A percentile compares a stretch with the other conserved stretches of the same genome.
Evolutionary conservation across 2,329 filamentous ascomycete species (phyloP).

Genomic region (Nothophoma quercina): DNA sequence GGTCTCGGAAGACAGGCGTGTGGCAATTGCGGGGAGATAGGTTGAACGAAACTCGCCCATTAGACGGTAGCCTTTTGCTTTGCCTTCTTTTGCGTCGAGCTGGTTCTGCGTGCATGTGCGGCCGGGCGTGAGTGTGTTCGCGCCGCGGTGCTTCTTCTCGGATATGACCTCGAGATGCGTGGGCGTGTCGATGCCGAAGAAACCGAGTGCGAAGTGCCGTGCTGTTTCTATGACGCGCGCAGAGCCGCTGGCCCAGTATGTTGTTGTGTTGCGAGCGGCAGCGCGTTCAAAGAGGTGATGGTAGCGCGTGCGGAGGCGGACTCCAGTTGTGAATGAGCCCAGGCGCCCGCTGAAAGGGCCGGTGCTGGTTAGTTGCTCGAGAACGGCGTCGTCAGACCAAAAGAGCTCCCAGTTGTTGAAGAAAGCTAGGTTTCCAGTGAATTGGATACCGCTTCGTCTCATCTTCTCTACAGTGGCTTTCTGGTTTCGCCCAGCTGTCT

Average conservation of each 20-base stretch:
- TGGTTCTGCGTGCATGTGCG: conserved; percentile 54
- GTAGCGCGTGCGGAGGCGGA: conserved; percentile 63
- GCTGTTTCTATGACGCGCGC: conserved; percentile 65
- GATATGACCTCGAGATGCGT: conserved; percentile 59
- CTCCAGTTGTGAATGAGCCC: conserved; percentile 62
- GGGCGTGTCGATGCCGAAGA: conserved; percentile 62
- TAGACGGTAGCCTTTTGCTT: conserved; percentile 59
- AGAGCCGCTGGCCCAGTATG: conserved; percentile 64
- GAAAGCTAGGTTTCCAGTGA: conserved; percentile 62
- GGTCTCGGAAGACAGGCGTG: conserved; percentile 55
- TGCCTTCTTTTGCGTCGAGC: conserved; percentile 53
- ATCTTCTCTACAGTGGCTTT: conserved; percentile 58
- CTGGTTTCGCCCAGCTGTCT: conserved; percentile 57
- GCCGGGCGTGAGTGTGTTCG: conserved; percentile 65
- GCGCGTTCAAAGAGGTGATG: conserved; percentile 51
- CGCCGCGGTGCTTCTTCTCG: conserved; percentile 59
- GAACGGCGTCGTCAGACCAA: conserved; percentile 52
- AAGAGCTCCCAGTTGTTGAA: conserved; percentile 64
- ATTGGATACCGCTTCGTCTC: conserved; percentile 47
- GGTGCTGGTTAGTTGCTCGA: conserved; percentile 63
- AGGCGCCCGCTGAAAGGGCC: conserved; percentile 65
- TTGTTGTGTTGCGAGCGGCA: conserved; percentile 14
- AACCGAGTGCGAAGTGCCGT: conserved; percentile 61
- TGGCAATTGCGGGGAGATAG: conserved; percentile 58
- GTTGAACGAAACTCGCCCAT: conserved; percentile 56